These are phyloP conservation scores for Flaveria brownii DNA, from an alignment of 129 eudicot genomes.

Conservation along the genomic window DNA sequence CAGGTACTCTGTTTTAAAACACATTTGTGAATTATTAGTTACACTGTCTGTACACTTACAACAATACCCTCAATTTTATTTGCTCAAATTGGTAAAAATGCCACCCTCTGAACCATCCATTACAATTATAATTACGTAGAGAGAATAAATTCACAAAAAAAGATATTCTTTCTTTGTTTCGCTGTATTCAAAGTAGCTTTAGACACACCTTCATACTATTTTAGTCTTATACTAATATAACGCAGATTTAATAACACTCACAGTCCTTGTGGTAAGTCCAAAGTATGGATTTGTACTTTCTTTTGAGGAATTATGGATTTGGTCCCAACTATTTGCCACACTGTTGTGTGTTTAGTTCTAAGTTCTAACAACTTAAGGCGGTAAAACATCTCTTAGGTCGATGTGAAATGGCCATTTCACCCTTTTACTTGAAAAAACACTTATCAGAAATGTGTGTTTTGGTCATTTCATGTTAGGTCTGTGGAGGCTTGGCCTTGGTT, in stretches of 20 bases:
- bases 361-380: neutral
- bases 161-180: neutral
- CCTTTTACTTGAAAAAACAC: neutral
- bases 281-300: neutral
- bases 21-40: neutral
- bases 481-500: too few species aligned
- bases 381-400: neutral
- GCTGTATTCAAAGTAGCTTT: neutral
- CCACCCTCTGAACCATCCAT: neutral
- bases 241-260: neutral
- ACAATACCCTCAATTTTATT: neutral
- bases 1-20: slow-evolving; percentile 47
- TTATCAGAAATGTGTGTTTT: neutral
- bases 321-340: neutral
- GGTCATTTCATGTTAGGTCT: neutral
- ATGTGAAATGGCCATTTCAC: neutral
- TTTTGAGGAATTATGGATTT: neutral
- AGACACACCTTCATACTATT: neutral
- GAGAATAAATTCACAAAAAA: neutral
- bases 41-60: neutral
- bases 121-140: neutral
- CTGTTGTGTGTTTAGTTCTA: neutral
- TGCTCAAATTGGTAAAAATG: slow-evolving; percentile 26
- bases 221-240: neutral
- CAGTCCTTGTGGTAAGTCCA: neutral